Conservation (phyloP, 1,284 basidiomycete species). For the Coniferiporia sulphurascens region DNA sequence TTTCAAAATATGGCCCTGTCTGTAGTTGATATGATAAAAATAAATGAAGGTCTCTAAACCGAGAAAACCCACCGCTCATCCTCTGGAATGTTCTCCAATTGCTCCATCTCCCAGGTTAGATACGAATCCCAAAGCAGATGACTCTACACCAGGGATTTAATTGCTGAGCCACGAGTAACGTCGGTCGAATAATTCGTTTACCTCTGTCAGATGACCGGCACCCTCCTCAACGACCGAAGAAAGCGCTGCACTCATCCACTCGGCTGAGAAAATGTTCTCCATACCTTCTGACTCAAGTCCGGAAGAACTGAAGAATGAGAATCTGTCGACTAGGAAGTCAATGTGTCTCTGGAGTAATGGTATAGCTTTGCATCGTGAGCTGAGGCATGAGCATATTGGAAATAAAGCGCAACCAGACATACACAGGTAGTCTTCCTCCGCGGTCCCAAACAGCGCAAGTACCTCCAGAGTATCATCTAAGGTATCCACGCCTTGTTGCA, state of each 20-base stretch:
- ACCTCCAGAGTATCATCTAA: slow-evolving; percentile 51
- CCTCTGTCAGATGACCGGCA: slow-evolving; percentile 56
- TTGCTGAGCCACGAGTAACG: not conserved
- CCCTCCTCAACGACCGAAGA: slow-evolving; percentile 53
- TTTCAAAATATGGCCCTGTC: slow-evolving; percentile 36
- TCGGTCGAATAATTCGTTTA: slow-evolving; percentile 22
- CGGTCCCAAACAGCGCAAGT: slow-evolving; percentile 59
- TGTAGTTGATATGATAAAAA: slow-evolving; percentile 21
- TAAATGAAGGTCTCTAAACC: not conserved
- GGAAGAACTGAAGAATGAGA: slow-evolving; percentile 42
- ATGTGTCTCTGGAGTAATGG: slow-evolving; percentile 66
- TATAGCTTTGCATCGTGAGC: slow-evolving; percentile 47
- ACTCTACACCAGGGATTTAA: slow-evolving; percentile 41
- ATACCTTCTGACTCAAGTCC: slow-evolving; percentile 43
- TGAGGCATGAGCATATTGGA: too few species aligned
- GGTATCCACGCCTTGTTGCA: slow-evolving; percentile 39
- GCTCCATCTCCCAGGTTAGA: slow-evolving; percentile 71
- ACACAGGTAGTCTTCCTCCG: slow-evolving; percentile 83
- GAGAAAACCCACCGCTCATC: slow-evolving; percentile 42
- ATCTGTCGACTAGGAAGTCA: slow-evolving; percentile 57
- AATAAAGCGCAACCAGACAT: slow-evolving; percentile 28
- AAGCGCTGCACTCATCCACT: slow-evolving; percentile 58
- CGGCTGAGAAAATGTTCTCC: slow-evolving; percentile 47
- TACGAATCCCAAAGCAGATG: slow-evolving; percentile 67
- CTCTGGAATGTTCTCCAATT: slow-evolving; percentile 42